Base-by-base conservation (phyloP, 345 rosid genomes). In the Aurinia saxatilis region DNA sequence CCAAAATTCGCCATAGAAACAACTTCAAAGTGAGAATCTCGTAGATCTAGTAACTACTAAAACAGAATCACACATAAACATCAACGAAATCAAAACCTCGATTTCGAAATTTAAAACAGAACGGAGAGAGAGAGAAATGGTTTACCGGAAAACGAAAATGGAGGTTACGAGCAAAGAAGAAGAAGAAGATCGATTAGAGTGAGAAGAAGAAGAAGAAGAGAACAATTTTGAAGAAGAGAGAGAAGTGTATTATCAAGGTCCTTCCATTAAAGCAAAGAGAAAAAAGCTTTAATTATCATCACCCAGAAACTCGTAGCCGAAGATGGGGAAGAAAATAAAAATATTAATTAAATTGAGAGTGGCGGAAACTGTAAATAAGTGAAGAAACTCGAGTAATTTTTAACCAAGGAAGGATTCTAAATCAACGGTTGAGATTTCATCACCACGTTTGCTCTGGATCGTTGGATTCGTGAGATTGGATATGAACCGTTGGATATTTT, bases 261-360 rank as follows among this genome's bases (percentile, higher is more conserved):
- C 82, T 79, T 66, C 84, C 87, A 84, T 82, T 80, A 68, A 72
- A 80, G 68, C 80, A 71, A 71, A 78, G 25, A 2, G 6, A 73
- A 70, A 73, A 68, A 84, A 81, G 64, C 42, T 53, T 57, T 51
- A 66, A 60, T 52, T 52, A 60, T 52, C 62, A 60, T 52, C 53
- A 72, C 72, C 50, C 63, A 66, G 67, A 60, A 72, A 66, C 72
- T 66, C 76, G 67, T 42, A 58, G 67, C 62, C 51, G 68, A 65
- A 65, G 36, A 60, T 35, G 33, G n/a, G n/a, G n/a, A n/a, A 8
- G 23, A 16, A 63, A 16, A 27, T 27, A 27, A 6, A 5, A 44
- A 63, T n/a, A 36, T 34, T 5, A 16, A 11, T 2, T 41, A 35
- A 47, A 27, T 18, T 4, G 16, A 46, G 30, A 65, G 63, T 65